phyloP scores from a whole-genome alignment of 176 grass and related monocot genomes.

The Canna indica region DNA sequence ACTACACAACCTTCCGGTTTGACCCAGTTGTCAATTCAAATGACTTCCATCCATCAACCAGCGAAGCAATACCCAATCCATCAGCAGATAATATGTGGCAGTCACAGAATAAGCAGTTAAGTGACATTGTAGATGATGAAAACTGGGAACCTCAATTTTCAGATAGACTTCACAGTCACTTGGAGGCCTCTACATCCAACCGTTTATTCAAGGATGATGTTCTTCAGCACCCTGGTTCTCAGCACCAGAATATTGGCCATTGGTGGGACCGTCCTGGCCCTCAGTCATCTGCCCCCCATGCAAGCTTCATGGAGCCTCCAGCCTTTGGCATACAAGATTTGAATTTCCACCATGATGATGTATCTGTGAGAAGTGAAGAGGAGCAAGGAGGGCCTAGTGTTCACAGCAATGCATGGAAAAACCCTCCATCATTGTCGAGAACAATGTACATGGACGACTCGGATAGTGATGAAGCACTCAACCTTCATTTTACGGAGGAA shows the following conservation, averaged over 20 bases:
- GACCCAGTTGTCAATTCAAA: constrained; percentile 20
- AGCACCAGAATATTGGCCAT: constrained; percentile 15
- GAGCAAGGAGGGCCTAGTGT: constrained; percentile 24
- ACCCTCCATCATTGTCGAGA: constrained; percentile 24
- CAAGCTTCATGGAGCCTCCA: constrained; percentile 64
- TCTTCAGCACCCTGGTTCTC: constrained; percentile 1
- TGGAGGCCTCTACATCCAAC: constrained; percentile 73
- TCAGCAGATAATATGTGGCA: constrained; percentile 7
- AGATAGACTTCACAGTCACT: constrained; percentile 38
- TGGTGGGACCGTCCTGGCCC: constrained; percentile 39
- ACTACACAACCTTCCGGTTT: constrained; percentile 45
- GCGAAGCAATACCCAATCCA: constrained; percentile 11
- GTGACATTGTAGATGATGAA: constrained; percentile 37
- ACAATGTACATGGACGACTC: constrained; percentile 65
- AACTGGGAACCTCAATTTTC: constrained; percentile 15
- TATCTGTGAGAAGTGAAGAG: constrained; percentile 25
- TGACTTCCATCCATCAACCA: constrained; percentile 20
- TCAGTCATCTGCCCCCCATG: constrained; percentile 17
- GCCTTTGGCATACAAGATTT: constrained; percentile 20
- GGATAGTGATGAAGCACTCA: constrained; percentile 44
- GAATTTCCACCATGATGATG: constrained; percentile 29
- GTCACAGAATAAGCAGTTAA: constrained; percentile 19
- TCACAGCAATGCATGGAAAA: constrained; percentile 20
- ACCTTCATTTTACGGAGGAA: constrained; percentile 57
- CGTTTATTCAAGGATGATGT: constrained; percentile 32